These are phyloP conservation scores for Colletotrichum tropicale DNA, from an alignment of 2,329 filamentous ascomycete genomes.

Conservation along the genomic window DNA sequence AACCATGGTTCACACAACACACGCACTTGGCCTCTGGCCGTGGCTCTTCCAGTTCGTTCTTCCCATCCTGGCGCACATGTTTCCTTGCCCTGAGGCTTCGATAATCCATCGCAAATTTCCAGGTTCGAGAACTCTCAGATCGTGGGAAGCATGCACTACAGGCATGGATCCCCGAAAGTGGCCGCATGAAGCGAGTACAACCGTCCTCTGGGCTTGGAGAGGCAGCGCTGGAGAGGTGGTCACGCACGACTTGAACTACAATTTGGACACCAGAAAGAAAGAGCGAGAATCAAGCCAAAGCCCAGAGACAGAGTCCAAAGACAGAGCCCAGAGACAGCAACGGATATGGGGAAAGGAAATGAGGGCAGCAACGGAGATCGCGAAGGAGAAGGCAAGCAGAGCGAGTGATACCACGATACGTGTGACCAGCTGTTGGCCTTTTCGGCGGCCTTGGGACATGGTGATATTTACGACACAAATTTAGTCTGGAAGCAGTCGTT, in stretches of 20 bases:
- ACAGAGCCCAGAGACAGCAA: not conserved
- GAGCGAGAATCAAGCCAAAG: not conserved
- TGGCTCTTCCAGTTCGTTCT: not conserved
- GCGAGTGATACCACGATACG: not conserved
- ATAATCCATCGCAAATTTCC: not conserved
- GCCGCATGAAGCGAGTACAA: not conserved
- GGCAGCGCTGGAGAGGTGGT: not conserved
- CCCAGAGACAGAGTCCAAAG: not conserved
- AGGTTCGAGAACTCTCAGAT: not conserved
- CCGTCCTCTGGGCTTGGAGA: not conserved
- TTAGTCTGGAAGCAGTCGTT: not conserved
- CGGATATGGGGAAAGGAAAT: not conserved
- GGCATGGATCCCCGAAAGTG: fast-evolving
- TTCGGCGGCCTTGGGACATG: not conserved
- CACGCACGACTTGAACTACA: not conserved
- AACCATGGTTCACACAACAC: not conserved
- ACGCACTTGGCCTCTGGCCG: not conserved
- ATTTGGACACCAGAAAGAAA: not conserved
- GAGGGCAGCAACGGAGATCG: not conserved
- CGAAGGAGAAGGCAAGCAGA: not conserved
- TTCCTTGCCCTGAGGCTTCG: not conserved
- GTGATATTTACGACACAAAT: not conserved
- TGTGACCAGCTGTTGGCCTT: not conserved
- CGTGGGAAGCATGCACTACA: not conserved
- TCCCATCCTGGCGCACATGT: not conserved